Base-by-base conservation (phyloP, 306 rosid species). In the Castanea sativa region DNA sequence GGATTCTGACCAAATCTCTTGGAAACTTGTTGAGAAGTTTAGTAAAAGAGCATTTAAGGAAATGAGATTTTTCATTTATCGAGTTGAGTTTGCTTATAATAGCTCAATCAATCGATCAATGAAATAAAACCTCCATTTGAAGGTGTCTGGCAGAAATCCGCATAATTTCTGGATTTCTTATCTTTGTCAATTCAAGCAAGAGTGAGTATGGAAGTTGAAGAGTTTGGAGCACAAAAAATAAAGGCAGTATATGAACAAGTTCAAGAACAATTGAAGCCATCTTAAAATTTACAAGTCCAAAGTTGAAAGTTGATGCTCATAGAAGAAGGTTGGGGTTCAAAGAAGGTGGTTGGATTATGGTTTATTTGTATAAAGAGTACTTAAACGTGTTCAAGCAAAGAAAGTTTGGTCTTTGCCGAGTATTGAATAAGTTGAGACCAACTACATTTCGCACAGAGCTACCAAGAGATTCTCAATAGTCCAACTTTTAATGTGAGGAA, bases 1-100 rank as follows among this genome's bases (percentile, higher is more conserved):
- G 94, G 91, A 85, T 87, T 94, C 43, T 95, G 90, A 55, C 97
- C 97, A 79, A 12, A 16, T 18, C 55, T 2, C 30, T 59, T 43
- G 71, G 78, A 10, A 75, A 60, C 23, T 29, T 23, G 56, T 6
- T 75, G 11, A 19, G 45, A 38, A 56, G 71, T 58, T 32, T 59
- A 35, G 71, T 1, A 3, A 8, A 23, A 7, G 78, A 59, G 4
- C 18, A 25, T 16, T 21, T 25, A 74, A 73, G 20, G 4, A 41
- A 58, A 10, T 76, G 80, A 73, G 80, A 67, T 32, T 15, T 1
- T 20, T 67, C 2, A 49, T 76, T 7, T 20, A 63, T 6, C 30
- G n/a, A 55, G 64, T 10, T 10, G 74, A 76, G 14, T 77, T 77
- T 65, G 35, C 75, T 9, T 30, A 20, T 19, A 55, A 68, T 1